These are phyloP conservation scores for Phanerochaete sordida DNA, from an alignment of 768 basidiomycete species.

Conservation along the genomic window DNA sequence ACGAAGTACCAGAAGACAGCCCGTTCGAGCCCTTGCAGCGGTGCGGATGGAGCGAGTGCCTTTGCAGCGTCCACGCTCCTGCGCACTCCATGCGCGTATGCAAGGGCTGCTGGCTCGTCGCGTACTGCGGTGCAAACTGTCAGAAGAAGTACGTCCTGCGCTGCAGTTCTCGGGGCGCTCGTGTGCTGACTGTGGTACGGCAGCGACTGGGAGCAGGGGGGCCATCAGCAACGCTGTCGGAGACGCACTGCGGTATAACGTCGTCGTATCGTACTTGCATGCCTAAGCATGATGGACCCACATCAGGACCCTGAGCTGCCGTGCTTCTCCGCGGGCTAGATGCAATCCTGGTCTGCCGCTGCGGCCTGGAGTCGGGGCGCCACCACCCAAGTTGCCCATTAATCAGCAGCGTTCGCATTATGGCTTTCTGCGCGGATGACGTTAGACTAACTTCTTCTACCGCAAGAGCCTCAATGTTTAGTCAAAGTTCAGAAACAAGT, in stretches of 20 bases:
- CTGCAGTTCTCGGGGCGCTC: background rate
- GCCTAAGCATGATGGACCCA: too few relatives aligned
- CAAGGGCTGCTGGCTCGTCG: background rate
- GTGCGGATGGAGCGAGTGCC: background rate
- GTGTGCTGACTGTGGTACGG: background rate
- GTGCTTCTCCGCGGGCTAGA: too few relatives aligned
- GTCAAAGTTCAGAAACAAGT: background rate
- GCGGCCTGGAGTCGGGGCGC: too few relatives aligned
- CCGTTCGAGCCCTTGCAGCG: background rate
- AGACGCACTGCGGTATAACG: background rate
- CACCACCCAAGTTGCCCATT: too few relatives aligned
- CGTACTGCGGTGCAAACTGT: background rate
- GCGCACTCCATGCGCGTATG: background rate
- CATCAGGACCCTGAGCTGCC: too few relatives aligned
- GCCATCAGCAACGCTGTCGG: background rate
- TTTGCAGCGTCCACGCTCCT: background rate
- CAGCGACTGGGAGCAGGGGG: background rate
- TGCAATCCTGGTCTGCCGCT: too few relatives aligned
- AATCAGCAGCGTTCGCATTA: too few relatives aligned
- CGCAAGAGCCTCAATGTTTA: too few relatives aligned
- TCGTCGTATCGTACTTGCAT: too few relatives aligned
- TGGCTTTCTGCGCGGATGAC: too few relatives aligned
- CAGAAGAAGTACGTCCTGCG: background rate
- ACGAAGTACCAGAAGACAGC: background rate
- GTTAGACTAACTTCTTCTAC: too few relatives aligned